Evolutionary conservation across 2,329 filamentous ascomycete species (phyloP).

Genomic region (Cytospora paraplurivora): DNA sequence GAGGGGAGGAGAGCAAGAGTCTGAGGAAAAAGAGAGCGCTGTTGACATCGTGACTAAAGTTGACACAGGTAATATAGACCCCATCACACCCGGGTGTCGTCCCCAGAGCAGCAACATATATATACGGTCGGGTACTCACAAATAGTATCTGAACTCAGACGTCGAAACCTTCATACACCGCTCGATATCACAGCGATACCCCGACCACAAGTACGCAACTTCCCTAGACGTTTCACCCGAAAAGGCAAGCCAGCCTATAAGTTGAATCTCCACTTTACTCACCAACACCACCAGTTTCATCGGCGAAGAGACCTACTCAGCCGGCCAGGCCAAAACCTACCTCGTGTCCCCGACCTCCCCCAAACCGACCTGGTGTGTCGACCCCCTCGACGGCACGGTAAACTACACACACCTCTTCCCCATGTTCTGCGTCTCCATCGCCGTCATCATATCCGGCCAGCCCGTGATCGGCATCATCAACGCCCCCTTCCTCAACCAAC

Average conservation of each 20-base stretch:
- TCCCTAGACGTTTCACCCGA: neutral
- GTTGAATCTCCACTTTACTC: neutral
- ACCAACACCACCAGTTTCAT: constrained; percentile 59
- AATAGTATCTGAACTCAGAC: constrained; percentile 47
- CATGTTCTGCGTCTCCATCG: constrained; percentile 81
- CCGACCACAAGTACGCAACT: constrained; percentile 61
- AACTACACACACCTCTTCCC: constrained; percentile 81
- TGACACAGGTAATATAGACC: constrained; percentile 59
- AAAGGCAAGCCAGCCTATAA: neutral
- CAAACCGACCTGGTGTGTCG: constrained; percentile 72
- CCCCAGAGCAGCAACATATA: neutral
- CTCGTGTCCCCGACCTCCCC: constrained; percentile 54
- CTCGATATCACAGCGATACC: constrained; percentile 61
- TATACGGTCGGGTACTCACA: neutral
- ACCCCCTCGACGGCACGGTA: constrained; percentile 78
- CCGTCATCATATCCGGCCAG: constrained; percentile 59
- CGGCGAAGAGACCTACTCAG: constrained; percentile 76
- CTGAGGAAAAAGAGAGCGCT: constrained; percentile 70
- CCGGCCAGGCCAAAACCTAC: constrained; percentile 67
- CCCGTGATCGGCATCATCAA: constrained; percentile 73
- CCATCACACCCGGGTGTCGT: too few relatives aligned
- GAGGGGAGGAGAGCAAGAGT: constrained; percentile 36
- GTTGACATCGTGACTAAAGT: constrained; percentile 80
- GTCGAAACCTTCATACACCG: constrained; percentile 70
- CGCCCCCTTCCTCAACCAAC: constrained; percentile 68